A percentile compares a stretch with the other conserved stretches of the same genome.
Conservation (phyloP, 768 basidiomycete genomes). For the Vararia minispora region DNA sequence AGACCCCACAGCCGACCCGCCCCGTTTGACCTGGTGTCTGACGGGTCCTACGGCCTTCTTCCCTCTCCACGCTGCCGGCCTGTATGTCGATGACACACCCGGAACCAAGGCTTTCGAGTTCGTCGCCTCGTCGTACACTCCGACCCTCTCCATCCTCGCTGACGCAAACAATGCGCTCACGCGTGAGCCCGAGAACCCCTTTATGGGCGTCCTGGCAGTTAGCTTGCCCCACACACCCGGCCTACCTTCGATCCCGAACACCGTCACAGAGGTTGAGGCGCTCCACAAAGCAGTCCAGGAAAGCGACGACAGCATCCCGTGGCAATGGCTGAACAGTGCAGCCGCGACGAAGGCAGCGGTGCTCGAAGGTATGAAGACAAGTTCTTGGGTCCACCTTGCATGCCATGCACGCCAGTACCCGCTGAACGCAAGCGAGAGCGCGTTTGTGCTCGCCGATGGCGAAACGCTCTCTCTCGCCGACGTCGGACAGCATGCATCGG, state of each 20-base stretch:
- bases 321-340: too few relatives aligned
- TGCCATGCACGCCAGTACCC: conserved; percentile 10
- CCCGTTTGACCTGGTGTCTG: neutral
- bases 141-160: neutral
- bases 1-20: too few relatives aligned
- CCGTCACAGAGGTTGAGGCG: too few relatives aligned
- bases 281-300: too few relatives aligned
- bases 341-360: conserved; percentile 4
- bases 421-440: conserved; percentile 7
- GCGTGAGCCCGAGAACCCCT: neutral
- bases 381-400: conserved; percentile 9
- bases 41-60: neutral
- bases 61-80: neutral
- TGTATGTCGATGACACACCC: too few relatives aligned
- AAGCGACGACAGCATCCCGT: too few relatives aligned
- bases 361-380: conserved; percentile 1
- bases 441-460: conserved; percentile 6
- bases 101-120: neutral
- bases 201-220: too few relatives aligned
- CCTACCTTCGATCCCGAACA: too few relatives aligned
- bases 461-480: neutral
- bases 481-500: conserved; percentile 6
- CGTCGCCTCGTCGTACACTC: neutral
- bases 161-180: neutral
- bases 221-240: too few relatives aligned